Base-by-base conservation (phyloP, 352 stramenopile genomes). In the Pythium brassicae region DNA sequence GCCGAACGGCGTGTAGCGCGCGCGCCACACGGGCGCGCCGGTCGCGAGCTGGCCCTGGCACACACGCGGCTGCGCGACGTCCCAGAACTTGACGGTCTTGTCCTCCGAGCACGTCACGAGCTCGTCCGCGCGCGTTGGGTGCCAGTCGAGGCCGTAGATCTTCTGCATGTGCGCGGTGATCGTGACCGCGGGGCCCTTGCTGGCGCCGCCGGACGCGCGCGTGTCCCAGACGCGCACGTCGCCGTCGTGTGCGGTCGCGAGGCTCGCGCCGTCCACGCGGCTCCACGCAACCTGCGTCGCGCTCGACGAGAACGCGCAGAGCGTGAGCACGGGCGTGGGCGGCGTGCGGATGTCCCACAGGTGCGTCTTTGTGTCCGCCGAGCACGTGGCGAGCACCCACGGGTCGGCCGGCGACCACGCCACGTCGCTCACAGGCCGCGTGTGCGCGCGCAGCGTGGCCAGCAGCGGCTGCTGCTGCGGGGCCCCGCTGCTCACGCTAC, bases 151-250 rank as follows among this genome's bases (percentile, higher is more conserved):
- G 3, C 75, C 79, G 52, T 87, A 83, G 65, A 94, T 90, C 59
- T 87, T 88, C 44, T 94, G 84, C 78, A 90, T 87, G 56, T 92
- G 84, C 20, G 82, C 84, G 0, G 78, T 87, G 59, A 94, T 89
- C 27, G 78, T 61, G 39, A 72, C 76, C 14, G 69, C 74, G 0
- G 83, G 78, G 6, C n/a, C n/a, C n/a, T n/a, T n/a, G n/a, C n/a
- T n/a, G n/a, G 68, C 66, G 22, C 76, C 75, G 57, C 78, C 71
- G 55, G 76, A 76, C 1, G 68, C 65, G 27, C 84, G 75, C 15
- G 83, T 76, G 59, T 94, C 83, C 83, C 83, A 94, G 3, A 94
- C 66, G 25, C 79, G 68, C 37, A 92, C 83, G 47, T 92, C 83
- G 48, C 81, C 79, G 48, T 90, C 83, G 57, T 94, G 84, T 11